Evolutionary conservation across 1,284 basidiomycete species (phyloP), one percentile per base, ranked within the genome.

Genomic region (Cryptococcus sp.): DNA sequence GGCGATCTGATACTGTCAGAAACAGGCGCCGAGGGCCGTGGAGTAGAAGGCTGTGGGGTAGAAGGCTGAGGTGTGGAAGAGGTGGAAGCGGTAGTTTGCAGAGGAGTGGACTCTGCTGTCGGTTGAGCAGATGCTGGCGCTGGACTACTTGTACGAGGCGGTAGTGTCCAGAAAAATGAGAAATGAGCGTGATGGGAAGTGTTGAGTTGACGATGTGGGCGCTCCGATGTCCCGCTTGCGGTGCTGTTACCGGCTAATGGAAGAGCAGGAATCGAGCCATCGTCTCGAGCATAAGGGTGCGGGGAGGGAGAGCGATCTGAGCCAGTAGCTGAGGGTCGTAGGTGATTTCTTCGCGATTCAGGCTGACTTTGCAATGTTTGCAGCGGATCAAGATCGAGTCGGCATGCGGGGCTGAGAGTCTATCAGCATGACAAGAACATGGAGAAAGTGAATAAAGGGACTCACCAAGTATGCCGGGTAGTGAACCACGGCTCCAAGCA

Each of bases 401-500:
- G 60, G 53, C 77, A 79, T 7, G 74, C 75, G 0, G 77, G 77
- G 54, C 76, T 77, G 43, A 19, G 25, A 20, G 50, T 16, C 37
- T 34, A 38, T 51, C 20, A 54, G 43, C 54, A 44, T 46, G n/a
- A 16, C 40, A 20, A 15, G 46, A 20, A 22, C 11, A 15, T 5
- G 8, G 39, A 20, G n/a, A 4, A 17, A 25, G 20, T 13, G 52
- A 3, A 37, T 8, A 34, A 5, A 15, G 4, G n/a, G 26, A 64
- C 75, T 70, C 49, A 75, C 75, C 76, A 79, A 19, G 72, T 79
- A 54, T 74, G 73, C 46, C 77, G 70, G 3, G 66, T 66, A 1
- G 65, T 57, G 40, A 78, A 73, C 77, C 77, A 78, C 5, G 75
- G 76, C 53, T 72, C 61, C 17, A 78, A 59, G 54, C 77, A 78